Conservation (phyloP, 2,329 filamentous ascomycete genomes). For the Colletotrichum sp. region DNA sequence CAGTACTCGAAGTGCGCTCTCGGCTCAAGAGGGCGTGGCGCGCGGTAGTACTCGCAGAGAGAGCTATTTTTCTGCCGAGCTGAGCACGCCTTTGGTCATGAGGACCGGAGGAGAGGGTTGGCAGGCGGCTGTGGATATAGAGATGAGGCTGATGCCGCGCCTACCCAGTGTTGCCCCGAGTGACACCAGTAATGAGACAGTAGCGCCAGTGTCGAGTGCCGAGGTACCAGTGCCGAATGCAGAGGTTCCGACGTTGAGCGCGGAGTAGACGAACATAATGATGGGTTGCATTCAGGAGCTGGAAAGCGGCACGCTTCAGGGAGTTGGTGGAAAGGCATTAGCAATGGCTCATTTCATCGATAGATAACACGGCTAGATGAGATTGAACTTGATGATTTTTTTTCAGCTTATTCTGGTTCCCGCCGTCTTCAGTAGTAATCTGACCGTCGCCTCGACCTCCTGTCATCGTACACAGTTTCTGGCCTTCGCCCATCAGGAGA, state of each 20-base stretch:
- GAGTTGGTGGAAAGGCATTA: not conserved
- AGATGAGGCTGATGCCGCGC: constrained; percentile 1
- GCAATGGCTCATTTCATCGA: not conserved
- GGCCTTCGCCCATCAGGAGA: not conserved
- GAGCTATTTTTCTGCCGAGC: constrained; percentile 69
- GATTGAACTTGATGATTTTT: not conserved
- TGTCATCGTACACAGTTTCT: not conserved
- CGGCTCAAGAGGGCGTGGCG: constrained; percentile 77
- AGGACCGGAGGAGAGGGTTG: constrained; percentile 61
- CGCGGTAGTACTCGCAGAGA: constrained; percentile 72
- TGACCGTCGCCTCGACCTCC: not conserved
- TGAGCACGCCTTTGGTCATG: constrained; percentile 68
- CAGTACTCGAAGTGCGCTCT: constrained; percentile 76
- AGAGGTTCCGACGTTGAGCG: not conserved
- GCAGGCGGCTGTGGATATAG: constrained; percentile 30
- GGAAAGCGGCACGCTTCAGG: not conserved
- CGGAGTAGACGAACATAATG: constrained; percentile 19
- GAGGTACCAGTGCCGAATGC: not conserved
- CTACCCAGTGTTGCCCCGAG: not conserved
- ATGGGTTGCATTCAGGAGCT: not conserved
- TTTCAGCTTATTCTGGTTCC: not conserved
- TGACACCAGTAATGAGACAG: not conserved
- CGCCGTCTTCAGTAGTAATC: not conserved
- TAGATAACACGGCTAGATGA: not conserved
- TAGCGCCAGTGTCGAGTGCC: not conserved